These are phyloP conservation scores for Jatropha podagrica DNA, from an alignment of 441 rosid species.

Conservation along the genomic window DNA sequence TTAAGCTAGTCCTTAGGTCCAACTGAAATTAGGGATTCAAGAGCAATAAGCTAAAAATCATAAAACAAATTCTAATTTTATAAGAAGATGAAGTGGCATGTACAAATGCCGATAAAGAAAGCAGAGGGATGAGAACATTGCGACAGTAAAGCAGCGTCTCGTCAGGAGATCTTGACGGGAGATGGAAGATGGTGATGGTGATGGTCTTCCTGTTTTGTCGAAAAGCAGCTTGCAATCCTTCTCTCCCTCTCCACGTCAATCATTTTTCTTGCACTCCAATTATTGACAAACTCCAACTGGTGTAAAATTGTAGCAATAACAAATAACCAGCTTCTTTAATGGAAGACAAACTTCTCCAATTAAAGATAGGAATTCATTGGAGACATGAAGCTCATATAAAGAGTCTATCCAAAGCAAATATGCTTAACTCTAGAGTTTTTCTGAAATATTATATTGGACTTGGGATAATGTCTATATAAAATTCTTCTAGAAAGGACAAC, in stretches of 20 bases:
- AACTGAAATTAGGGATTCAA: constrained; percentile 46
- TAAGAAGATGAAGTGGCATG: constrained; percentile 14
- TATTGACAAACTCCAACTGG: constrained; percentile 50
- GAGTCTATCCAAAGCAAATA: too few relatives aligned
- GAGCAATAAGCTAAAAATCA: constrained; percentile 4
- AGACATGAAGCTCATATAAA: constrained; percentile 54
- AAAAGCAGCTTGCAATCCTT: too few relatives aligned
- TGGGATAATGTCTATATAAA: too few relatives aligned
- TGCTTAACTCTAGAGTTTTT: too few relatives aligned
- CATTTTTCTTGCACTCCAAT: too few relatives aligned
- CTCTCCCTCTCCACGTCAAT: too few relatives aligned
- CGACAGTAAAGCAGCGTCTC: constrained; percentile 44
- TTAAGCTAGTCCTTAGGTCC: constrained; percentile 99
- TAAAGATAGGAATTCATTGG: constrained; percentile 48
- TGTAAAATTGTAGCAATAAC: constrained; percentile 44
- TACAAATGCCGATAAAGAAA: constrained; percentile 81
- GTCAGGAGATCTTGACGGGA: constrained; percentile 41
- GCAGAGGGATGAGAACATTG: constrained; percentile 48
- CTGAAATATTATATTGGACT: too few relatives aligned
- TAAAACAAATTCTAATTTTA: neutral
- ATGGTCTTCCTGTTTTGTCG: too few relatives aligned
- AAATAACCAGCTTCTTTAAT: constrained; percentile 46
- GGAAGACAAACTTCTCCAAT: constrained; percentile 60
- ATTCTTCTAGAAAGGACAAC: too few relatives aligned
- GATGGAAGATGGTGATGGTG: constrained; percentile 7